Conservation (phyloP, 805 yeast species). For the Pichia nanzhaoensis region DNA sequence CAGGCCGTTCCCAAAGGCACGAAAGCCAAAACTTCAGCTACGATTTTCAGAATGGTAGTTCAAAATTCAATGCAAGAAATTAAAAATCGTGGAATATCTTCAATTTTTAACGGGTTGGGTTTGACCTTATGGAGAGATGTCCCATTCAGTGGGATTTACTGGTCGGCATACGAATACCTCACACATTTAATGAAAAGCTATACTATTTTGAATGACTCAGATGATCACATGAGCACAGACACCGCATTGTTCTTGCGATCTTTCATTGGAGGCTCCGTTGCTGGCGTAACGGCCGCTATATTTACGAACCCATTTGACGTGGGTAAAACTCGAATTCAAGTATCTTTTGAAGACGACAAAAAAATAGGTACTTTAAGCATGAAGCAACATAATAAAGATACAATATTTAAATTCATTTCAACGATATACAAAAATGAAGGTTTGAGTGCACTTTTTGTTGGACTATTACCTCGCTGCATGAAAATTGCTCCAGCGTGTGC, state of each 20-base stretch:
- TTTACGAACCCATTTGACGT: slow-evolving; percentile 95
- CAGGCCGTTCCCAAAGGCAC: slow-evolving; percentile 67
- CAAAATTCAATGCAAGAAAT: slow-evolving; percentile 36
- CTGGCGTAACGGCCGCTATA: slow-evolving; percentile 82
- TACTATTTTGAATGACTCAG: slow-evolving; percentile 17
- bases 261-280: slow-evolving; percentile 73
- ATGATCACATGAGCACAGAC: slow-evolving; percentile 7
- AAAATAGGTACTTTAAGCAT: slow-evolving; percentile 12
- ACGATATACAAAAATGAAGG: slow-evolving; percentile 72
- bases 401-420: slow-evolving; percentile 64
- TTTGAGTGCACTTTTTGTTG: slow-evolving; percentile 74
- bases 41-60: slow-evolving; percentile 42
- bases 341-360: slow-evolving; percentile 35
- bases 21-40: slow-evolving; percentile 25
- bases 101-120: slow-evolving; percentile 77
- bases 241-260: slow-evolving; percentile 42
- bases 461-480: slow-evolving; percentile 75
- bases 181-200: slow-evolving; percentile 24
- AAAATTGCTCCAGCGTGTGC: slow-evolving; percentile 98
- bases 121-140: slow-evolving; percentile 95
- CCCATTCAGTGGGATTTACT: slow-evolving; percentile 91
- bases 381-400: slow-evolving; percentile 26
- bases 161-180: slow-evolving; percentile 75
- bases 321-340: slow-evolving; percentile 88
- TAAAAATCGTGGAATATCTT: slow-evolving; percentile 46